Base-by-base conservation (phyloP, 305 asterid species). In the Fraxinus ornus region DNA sequence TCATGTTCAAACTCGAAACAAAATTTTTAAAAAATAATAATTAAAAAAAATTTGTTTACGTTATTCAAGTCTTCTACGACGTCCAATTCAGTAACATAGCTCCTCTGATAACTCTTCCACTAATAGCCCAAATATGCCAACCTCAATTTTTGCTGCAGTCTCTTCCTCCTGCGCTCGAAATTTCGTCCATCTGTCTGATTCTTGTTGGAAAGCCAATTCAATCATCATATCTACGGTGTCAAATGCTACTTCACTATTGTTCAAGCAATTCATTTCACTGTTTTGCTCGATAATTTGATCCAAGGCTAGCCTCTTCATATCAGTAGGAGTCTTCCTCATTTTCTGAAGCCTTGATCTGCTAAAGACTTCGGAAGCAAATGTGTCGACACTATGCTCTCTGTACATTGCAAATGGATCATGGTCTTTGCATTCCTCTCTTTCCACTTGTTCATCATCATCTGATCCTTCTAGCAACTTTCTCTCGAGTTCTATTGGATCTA, bases 401-500 rank as follows among this genome's bases (percentile, higher is more conserved):
- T 49, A 36, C 76, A 47, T 41, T 66, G 19, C 12, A 17, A 35
- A 5, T 0, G 78, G 21, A 37, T 77, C 81, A 15, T 80, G 75
- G 5, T 76, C 84, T 30, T 81, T 24, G 30, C 3, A 5, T 30
- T 13, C 28, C 15, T 77, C 41, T 32, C 10, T 6, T 3, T 71
- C 41, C 15, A 49, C 15, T 32, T 17, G 26, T 7, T 71, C 57
- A 1, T 84, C 90, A 12, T 86, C 91, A 8, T 85, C 89, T 17
- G 89, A 84, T 68, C 80, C 89, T 33, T 90, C 92, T 12, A 85
- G 68, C 78, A 91, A 78, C 80, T 80, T 88, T 60, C 87, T 85
- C 85, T 91, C 93, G 8, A 90, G 93, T 76, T 91, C 93, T 32
- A 89, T 76, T 4, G 92, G 92, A 78, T 91, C 91, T 78, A 91